These are phyloP conservation scores for Hydnum rufescens DNA, from an alignment of 768 basidiomycete genomes.

Conservation along the genomic window DNA sequence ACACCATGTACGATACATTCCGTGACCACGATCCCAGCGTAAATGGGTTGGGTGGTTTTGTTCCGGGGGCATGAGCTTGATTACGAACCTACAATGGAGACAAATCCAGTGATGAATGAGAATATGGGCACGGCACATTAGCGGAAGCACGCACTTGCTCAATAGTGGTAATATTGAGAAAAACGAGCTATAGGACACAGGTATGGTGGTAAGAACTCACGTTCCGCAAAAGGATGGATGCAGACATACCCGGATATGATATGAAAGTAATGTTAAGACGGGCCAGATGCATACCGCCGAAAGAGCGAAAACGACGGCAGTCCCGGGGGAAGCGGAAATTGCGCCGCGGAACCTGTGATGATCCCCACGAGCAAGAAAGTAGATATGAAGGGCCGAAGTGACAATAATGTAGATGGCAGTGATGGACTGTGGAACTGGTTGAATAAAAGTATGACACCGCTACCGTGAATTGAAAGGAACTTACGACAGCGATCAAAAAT, in stretches of 20 bases:
- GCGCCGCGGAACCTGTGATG: constrained; percentile 30
- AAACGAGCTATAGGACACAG: constrained; percentile 44
- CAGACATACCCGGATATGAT: constrained; percentile 62
- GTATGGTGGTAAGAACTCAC: constrained; percentile 1
- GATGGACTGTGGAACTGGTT: constrained; percentile 30
- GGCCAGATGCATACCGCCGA: constrained; percentile 65
- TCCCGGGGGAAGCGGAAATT: constrained; percentile 39
- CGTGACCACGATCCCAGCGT: constrained; percentile 55
- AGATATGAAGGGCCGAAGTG: constrained; percentile 70
- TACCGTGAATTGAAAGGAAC: constrained; percentile 17
- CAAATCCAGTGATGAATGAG: too few relatives aligned
- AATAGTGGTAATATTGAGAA: constrained; percentile 86
- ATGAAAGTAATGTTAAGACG: constrained; percentile 53
- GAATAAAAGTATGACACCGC: background rate
- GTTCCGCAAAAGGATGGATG: background rate
- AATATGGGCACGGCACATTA: too few relatives aligned
- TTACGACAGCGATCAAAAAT: constrained; percentile 54
- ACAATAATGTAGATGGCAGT: constrained; percentile 57
- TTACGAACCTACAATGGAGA: too few relatives aligned
- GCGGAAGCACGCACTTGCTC: constrained; percentile 96
- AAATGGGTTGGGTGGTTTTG: constrained; percentile 59
- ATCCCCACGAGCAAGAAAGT: constrained; percentile 36
- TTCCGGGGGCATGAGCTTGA: constrained; percentile 55
- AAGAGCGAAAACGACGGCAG: constrained; percentile 60
- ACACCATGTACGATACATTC: constrained; percentile 59